Evolutionary conservation across 495 filamentous ascomycete species (phyloP).

Genomic region (Cenococcum geophilum): DNA sequence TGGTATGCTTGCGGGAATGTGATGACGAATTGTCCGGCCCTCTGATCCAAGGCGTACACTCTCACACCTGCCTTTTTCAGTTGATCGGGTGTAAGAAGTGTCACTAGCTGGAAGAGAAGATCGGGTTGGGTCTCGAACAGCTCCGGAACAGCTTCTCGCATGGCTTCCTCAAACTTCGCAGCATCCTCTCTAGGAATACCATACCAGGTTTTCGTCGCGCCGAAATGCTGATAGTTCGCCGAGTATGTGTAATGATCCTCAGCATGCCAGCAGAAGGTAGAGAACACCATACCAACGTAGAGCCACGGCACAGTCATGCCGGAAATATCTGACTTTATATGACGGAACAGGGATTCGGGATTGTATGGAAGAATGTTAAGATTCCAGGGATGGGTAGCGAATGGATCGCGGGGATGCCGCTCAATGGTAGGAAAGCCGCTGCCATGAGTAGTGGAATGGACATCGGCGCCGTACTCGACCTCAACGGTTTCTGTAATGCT

Average conservation of each 20-base stretch:
- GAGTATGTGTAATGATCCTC: constrained; percentile 98
- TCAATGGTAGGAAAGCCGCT: constrained; percentile 97
- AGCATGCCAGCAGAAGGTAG: constrained; percentile 99
- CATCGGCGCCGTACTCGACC: constrained; percentile 97
- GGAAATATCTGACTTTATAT: constrained; percentile 98
- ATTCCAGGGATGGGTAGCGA: constrained; percentile 91
- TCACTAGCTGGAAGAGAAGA: constrained; percentile 93
- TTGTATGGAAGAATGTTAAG: constrained; percentile 89
- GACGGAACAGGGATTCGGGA: constrained; percentile 84
- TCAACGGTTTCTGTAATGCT: constrained; percentile 92
- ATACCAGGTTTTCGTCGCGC: constrained; percentile 98
- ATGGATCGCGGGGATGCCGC: constrained; percentile 76
- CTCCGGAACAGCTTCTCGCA: constrained; percentile 91
- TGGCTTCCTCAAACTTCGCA: constrained; percentile 88
- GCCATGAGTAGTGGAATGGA: constrained; percentile 96
- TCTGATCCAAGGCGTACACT: constrained; percentile 87
- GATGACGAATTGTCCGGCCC: constrained; percentile 92
- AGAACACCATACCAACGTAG: constrained; percentile 99
- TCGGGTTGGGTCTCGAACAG: constrained; percentile 96
- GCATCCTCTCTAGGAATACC: constrained; percentile 92
- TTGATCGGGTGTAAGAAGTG: constrained; percentile 86
- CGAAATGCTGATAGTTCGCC: constrained; percentile 97
- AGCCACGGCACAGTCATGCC: constrained; percentile 99
- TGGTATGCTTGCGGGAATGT: constrained; percentile 51
- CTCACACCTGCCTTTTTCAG: constrained; percentile 90